Percentiles rank a stretch among this genome's conserved stretches.
These are phyloP conservation scores for Vitis labrusca DNA, from an alignment of 164 flowering plant species.

Conservation along the genomic window DNA sequence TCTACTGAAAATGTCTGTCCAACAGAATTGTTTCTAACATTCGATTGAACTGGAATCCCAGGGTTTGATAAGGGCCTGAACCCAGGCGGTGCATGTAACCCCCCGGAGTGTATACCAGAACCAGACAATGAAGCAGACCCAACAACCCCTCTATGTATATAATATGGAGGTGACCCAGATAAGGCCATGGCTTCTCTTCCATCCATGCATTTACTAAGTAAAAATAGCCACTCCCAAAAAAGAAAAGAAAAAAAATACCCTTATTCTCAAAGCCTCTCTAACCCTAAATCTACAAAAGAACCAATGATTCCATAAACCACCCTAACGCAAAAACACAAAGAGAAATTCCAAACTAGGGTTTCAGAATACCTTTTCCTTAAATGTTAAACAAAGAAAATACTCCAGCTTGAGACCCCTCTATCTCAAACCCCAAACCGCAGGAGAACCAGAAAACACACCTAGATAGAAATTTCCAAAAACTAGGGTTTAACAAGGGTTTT, in stretches of 20 bases:
- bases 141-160: slow-evolving; percentile 43
- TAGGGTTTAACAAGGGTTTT: slow-evolving; percentile 16
- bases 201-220: slow-evolving; percentile 63
- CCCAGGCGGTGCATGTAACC: slow-evolving; percentile 28
- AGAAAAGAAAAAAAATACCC: background rate
- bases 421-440: too few relatives aligned
- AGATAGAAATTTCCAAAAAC: background rate
- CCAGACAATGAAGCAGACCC: slow-evolving; percentile 23
- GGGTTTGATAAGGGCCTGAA: slow-evolving; percentile 37
- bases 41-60: slow-evolving; percentile 32
- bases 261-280: background rate
- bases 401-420: too few relatives aligned
- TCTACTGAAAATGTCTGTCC: slow-evolving; percentile 39
- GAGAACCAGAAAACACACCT: background rate
- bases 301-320: too few relatives aligned
- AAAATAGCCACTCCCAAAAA: background rate
- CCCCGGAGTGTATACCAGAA: slow-evolving; percentile 24
- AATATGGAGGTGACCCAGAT: slow-evolving; percentile 49
- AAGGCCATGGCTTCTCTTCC: slow-evolving; percentile 66
- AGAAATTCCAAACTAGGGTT: background rate
- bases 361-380: background rate
- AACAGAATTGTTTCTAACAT: slow-evolving; percentile 18
- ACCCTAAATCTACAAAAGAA: slow-evolving; percentile 5
- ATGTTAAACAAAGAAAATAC: too few relatives aligned
- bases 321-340: background rate